Evolutionary conservation across 2,329 filamentous ascomycete species (phyloP).

Genomic region (Penicillium hordei): DNA sequence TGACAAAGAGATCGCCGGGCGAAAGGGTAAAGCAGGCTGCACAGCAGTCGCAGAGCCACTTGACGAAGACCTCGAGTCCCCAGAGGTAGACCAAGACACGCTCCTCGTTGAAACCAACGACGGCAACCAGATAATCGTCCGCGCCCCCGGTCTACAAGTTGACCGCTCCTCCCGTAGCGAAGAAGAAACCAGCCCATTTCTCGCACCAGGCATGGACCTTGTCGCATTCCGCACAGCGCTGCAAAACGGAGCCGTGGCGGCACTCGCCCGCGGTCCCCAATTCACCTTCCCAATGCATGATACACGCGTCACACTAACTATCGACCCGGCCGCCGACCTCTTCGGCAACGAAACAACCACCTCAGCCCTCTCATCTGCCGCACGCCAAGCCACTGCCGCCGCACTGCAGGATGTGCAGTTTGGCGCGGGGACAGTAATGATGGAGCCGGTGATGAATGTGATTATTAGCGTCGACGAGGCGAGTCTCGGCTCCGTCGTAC

Average conservation of each 20-base stretch:
- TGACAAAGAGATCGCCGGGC: constrained; percentile 78
- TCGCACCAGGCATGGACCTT: constrained; percentile 56
- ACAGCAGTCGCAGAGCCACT: constrained; percentile 66
- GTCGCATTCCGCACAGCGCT: constrained; percentile 56
- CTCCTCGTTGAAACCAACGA: constrained; percentile 55
- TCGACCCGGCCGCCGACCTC: constrained; percentile 65
- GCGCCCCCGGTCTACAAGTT: constrained; percentile 51
- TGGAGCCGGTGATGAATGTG: constrained; percentile 93
- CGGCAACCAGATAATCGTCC: constrained; percentile 67
- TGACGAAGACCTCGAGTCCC: constrained; percentile 27
- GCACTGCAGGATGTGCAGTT: constrained; percentile 60
- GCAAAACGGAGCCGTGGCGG: constrained; percentile 77
- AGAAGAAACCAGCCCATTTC: constrained; percentile 46
- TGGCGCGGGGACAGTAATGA: constrained; percentile 58
- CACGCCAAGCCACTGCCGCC: constrained; percentile 65
- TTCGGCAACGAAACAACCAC: constrained; percentile 67
- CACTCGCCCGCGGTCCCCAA: constrained; percentile 78
- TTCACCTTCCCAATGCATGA: constrained; percentile 78
- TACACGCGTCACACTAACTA: constrained; percentile 66
- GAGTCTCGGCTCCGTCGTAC: constrained; percentile 76
- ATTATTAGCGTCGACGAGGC: constrained; percentile 82
- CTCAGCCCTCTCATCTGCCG: constrained; percentile 67
- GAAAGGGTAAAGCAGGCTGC: constrained; percentile 74
- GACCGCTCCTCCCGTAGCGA: constrained; percentile 39
- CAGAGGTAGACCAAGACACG: constrained; percentile 24